Conservation (phyloP, 2,329 filamentous ascomycete species). For the Clarireedia paspali region DNA sequence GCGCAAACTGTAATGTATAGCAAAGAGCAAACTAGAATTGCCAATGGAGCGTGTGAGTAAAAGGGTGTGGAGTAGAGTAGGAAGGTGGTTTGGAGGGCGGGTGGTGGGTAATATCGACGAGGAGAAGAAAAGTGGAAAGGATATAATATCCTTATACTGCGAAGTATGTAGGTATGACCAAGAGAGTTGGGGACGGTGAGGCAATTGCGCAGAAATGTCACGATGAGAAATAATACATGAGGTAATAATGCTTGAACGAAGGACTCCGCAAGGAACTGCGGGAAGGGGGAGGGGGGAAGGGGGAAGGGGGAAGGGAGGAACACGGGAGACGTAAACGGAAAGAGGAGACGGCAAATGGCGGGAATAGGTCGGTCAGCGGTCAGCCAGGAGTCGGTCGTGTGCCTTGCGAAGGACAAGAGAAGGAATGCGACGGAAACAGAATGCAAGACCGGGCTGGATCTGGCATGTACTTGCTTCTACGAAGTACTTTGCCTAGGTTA, state of each 20-base stretch:
- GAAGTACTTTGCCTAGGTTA: too few species aligned
- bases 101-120: not conserved
- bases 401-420: not conserved
- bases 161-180: not conserved
- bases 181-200: not conserved
- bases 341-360: constrained; percentile 1
- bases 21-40: not conserved
- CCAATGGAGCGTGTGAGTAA: not conserved
- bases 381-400: not conserved
- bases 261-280: too few species aligned
- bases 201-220: not conserved
- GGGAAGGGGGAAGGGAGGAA: not conserved
- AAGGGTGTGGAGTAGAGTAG: too few species aligned
- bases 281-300: too few species aligned
- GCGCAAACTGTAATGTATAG: not conserved
- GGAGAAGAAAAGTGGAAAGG: too few species aligned
- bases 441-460: not conserved
- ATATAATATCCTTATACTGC: not conserved
- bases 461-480: too few species aligned
- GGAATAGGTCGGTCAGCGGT: not conserved
- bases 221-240: not conserved
- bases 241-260: not conserved
- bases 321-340: not conserved
- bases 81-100: too few species aligned
- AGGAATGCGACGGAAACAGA: not conserved